A percentile compares a stretch with the other conserved stretches of the same genome.
phyloP scores from a whole-genome alignment of 345 rosid species.

The Erucastrum elatum region DNA sequence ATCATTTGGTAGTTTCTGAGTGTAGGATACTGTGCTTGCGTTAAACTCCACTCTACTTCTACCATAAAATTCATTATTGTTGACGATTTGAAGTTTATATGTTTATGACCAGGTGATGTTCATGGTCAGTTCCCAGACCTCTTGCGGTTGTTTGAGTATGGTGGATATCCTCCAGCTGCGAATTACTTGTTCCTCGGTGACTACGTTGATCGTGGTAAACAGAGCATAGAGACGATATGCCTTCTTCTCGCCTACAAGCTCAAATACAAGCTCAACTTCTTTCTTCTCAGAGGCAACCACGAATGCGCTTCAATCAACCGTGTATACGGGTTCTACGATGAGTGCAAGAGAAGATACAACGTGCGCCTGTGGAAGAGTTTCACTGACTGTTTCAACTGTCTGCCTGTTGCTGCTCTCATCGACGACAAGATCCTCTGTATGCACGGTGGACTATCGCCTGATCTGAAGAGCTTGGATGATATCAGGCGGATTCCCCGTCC shows the following conservation, averaged over 20 bases:
- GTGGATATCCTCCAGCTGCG: conserved; percentile 16
- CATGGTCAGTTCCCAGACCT: conserved; percentile 28
- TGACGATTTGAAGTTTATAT: background rate
- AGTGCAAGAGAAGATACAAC: conserved; percentile 75
- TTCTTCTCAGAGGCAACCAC: conserved; percentile 56
- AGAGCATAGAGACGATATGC: conserved; percentile 63
- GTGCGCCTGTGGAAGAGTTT: conserved; percentile 72
- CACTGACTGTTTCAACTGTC: conserved; percentile 63
- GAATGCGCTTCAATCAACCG: conserved; percentile 77
- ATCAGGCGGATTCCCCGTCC: conserved; percentile 23
- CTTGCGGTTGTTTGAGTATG: conserved; percentile 23
- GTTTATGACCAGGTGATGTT: conserved; percentile 15
- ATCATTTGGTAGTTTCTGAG: background rate
- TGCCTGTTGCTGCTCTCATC: conserved; percentile 22
- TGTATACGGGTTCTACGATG: conserved; percentile 71
- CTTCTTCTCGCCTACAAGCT: conserved; percentile 25
- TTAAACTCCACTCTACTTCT: no score
- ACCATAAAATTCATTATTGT: background rate
- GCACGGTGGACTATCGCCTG: conserved; percentile 21
- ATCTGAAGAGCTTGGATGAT: conserved; percentile 18
- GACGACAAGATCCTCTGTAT: conserved; percentile 26
- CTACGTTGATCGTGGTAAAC: conserved; percentile 24
- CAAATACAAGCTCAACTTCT: conserved; percentile 27
- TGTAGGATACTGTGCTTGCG: no score
- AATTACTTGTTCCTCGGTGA: conserved; percentile 21